Conservation (phyloP, 768 basidiomycete genomes). For the Daedaleopsis nitida region DNA sequence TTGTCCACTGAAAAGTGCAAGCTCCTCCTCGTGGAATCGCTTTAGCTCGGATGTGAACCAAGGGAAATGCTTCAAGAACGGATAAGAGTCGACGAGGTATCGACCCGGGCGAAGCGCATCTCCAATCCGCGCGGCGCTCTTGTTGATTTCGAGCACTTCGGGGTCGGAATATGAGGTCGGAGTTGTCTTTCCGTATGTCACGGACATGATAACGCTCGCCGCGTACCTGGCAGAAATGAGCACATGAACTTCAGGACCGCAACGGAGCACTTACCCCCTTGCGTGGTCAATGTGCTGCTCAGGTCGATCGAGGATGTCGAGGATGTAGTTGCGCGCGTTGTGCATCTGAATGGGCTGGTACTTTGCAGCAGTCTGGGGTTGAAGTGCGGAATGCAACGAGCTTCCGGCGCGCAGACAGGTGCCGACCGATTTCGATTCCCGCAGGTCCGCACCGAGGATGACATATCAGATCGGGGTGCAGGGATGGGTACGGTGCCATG, state of each 20-base stretch:
- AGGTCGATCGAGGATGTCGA: conserved; percentile 39
- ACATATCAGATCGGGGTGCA: not conserved
- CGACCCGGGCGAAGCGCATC: conserved; percentile 39
- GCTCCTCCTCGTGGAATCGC: conserved; percentile 50
- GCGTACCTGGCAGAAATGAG: conserved; percentile 32
- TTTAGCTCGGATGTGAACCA: conserved; percentile 61
- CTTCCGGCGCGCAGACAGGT: conserved; percentile 18
- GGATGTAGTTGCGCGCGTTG: conserved; percentile 35
- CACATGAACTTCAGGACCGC: no score
- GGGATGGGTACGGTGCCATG: not conserved
- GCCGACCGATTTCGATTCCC: not conserved
- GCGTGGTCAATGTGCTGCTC: conserved; percentile 36
- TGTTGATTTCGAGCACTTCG: conserved; percentile 36
- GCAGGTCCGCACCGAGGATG: not conserved
- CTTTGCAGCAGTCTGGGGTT: conserved; percentile 33
- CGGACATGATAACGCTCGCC: conserved; percentile 39
- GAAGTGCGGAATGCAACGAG: conserved; percentile 37
- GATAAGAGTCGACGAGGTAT: conserved; percentile 37
- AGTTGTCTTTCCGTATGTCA: conserved; percentile 43
- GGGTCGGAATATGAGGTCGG: conserved; percentile 41
- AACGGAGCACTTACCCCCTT: conserved; percentile 28
- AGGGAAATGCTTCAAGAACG: conserved; percentile 47
- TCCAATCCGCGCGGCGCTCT: conserved; percentile 38
- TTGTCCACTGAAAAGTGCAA: conserved; percentile 34
- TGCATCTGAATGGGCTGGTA: conserved; percentile 37